These are phyloP conservation scores for Penicillium robsamsonii DNA, from an alignment of 495 filamentous ascomycete genomes.

Conservation along the genomic window DNA sequence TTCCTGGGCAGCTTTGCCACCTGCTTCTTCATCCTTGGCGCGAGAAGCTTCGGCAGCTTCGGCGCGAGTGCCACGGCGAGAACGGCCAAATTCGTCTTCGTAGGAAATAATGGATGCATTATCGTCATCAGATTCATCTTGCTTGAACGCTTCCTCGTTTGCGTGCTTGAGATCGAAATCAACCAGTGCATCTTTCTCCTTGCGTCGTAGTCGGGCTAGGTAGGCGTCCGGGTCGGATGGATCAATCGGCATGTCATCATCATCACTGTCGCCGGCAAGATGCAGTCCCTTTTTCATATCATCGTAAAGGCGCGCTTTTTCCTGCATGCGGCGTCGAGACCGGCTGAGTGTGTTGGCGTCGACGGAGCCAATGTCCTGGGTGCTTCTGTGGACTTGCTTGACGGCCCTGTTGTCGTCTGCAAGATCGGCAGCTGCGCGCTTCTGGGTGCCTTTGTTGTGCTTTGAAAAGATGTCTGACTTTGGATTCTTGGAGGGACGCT, in stretches of 20 bases:
- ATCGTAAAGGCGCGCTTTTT: slow-evolving; percentile 81
- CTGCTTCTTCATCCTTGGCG: slow-evolving; percentile 40
- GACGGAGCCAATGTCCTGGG: slow-evolving; percentile 40
- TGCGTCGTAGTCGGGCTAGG: slow-evolving; percentile 33
- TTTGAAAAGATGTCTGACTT: slow-evolving; percentile 71
- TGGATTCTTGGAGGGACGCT: slow-evolving; percentile 58
- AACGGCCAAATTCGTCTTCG: slow-evolving; percentile 86
- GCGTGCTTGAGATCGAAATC: slow-evolving; percentile 97
- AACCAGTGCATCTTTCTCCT: slow-evolving; percentile 59
- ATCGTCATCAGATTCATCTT: slow-evolving; percentile 38
- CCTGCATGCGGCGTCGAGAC: slow-evolving; percentile 74
- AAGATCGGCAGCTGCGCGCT: slow-evolving; percentile 56
- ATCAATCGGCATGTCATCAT: slow-evolving; percentile 43
- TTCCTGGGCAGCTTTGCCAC: slow-evolving; percentile 41
- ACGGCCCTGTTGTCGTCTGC: slow-evolving; percentile 38
- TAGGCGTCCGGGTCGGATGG: slow-evolving; percentile 24
- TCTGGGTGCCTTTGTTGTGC: slow-evolving; percentile 67
- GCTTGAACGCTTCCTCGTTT: slow-evolving; percentile 51
- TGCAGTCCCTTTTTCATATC: slow-evolving; percentile 75
- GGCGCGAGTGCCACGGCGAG: slow-evolving; percentile 61
- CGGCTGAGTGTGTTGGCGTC: slow-evolving; percentile 52
- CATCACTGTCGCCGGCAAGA: slow-evolving; percentile 38
- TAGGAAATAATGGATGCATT: slow-evolving; percentile 71
- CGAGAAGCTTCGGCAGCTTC: slow-evolving; percentile 59
- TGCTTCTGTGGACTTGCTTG: slow-evolving; percentile 36